Percentiles rank a stretch among this genome's conserved stretches.
These are phyloP conservation scores for Penicillium canescens DNA, from an alignment of 495 filamentous ascomycete genomes.

Conservation along the genomic window DNA sequence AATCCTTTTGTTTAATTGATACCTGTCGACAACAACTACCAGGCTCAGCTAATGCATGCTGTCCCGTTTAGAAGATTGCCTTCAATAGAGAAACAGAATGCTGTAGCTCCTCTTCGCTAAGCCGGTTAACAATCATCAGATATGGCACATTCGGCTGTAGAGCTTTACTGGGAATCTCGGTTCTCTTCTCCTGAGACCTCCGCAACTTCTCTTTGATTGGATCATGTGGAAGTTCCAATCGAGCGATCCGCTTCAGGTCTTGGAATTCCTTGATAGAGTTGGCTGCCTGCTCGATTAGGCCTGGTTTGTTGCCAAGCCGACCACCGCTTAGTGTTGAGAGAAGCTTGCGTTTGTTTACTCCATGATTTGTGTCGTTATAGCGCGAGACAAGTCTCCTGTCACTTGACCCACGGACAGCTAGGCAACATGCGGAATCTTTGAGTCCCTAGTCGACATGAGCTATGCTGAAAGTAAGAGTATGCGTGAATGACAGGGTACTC, in stretches of 20 bases:
- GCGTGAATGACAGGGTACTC: slow-evolving; percentile 33
- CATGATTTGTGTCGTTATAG: slow-evolving; percentile 49
- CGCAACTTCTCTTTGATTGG: too few species aligned
- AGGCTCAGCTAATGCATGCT: too few species aligned
- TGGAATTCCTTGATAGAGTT: neutral
- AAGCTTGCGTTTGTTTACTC: slow-evolving; percentile 3
- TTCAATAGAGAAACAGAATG: neutral
- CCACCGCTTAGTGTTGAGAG: slow-evolving; percentile 22
- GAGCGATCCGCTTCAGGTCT: neutral
- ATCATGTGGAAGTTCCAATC: too few species aligned
- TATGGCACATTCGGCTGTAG: slow-evolving; percentile 37
- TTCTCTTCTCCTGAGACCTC: neutral
- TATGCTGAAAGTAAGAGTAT: neutral
- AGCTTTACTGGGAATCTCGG: neutral
- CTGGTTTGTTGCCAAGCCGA: neutral
- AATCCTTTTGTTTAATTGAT: too few species aligned
- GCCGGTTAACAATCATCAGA: slow-evolving; percentile 45
- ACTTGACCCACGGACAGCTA: slow-evolving; percentile 14
- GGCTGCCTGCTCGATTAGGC: slow-evolving; percentile 1
- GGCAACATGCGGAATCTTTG: slow-evolving; percentile 21
- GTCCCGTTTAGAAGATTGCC: too few species aligned
- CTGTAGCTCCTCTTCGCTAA: slow-evolving; percentile 32
- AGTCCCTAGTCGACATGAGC: slow-evolving; percentile 8
- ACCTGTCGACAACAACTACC: too few species aligned
- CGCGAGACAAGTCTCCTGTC: slow-evolving; percentile 36